Base-by-base conservation (phyloP, 2,329 filamentous ascomycete genomes). In the Fusarium verrucosum region DNA sequence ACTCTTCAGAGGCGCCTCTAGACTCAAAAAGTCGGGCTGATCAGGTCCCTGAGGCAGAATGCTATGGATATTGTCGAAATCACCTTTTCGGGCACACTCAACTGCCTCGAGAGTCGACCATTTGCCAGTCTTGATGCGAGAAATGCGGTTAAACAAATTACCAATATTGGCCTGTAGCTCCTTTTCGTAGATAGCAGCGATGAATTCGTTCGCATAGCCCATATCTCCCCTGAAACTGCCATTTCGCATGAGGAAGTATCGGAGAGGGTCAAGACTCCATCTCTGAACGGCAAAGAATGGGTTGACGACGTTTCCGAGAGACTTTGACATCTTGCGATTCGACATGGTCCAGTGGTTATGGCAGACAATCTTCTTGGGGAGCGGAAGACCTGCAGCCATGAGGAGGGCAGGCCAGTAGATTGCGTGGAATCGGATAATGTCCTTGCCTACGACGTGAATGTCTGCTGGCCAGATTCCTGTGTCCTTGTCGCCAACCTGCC, bases 391-490 rank as follows among this genome's bases (percentile, higher is more conserved):
- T 14, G 97, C 81, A 2, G 95, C 94, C 84, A 99, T 90, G 16
- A 99, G 87, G 69, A 99, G 90, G 5, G 95, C 95, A 1, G 95
- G 95, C 95, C 96, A 99, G 81, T 99, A 99, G 43, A 99, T 89
- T 76, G 92, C 94, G 75, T 99, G 96, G 77, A 99, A 99, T 17
- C 93, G 90, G 55, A 96, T 83, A 66, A 99, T 99, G 75, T 99
- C 95, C 78, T 99, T 99, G 44, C 95, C 95, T 52, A 99, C 89
- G 23, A 99, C 87, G 41, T 99, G 95, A 17, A 95, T 84, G 75
- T 99, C 89, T 10, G 92, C 92, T 6, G 95, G 95, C 94, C 95
- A 99, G 22, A 91, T 88, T 45, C 85, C 84, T 19, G 79, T 80
- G 14, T 81, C 76, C 58, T 90, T 87, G 5, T 83, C 79, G 3